Evolutionary conservation across 2,329 filamentous ascomycete species (phyloP).

Genomic region (Pseudogymnoascus sp.): DNA sequence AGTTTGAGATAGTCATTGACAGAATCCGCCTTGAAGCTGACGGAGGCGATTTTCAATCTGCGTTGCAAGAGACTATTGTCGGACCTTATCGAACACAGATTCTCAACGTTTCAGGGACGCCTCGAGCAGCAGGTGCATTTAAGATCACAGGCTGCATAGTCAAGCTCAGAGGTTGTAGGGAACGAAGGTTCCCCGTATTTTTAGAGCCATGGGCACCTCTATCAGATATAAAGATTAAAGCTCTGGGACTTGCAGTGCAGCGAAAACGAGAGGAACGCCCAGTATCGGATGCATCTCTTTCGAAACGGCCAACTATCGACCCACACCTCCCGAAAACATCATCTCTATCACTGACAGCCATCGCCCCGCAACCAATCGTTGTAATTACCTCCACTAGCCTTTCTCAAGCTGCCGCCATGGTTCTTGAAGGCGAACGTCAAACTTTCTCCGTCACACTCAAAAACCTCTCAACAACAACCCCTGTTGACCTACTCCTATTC

Average conservation of each 20-base stretch:
- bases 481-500: slow-evolving; percentile 77
- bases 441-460: slow-evolving; percentile 70
- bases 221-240: slow-evolving; percentile 65
- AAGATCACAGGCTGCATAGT: slow-evolving; percentile 71
- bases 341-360: slow-evolving; percentile 60
- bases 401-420: slow-evolving; percentile 79
- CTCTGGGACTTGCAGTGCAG: slow-evolving; percentile 53
- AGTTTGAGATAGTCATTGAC: slow-evolving; percentile 86
- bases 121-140: slow-evolving; percentile 58
- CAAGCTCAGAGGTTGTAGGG: slow-evolving; percentile 72
- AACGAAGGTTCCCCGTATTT: slow-evolving; percentile 79
- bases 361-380: slow-evolving; percentile 69
- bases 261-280: slow-evolving; percentile 25
- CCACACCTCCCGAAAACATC: slow-evolving; percentile 39
- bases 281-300: slow-evolving; percentile 25
- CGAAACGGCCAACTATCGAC: slow-evolving; percentile 32
- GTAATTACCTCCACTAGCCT: slow-evolving; percentile 68
- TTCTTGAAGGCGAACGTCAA: slow-evolving; percentile 80
- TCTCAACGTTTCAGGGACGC: slow-evolving; percentile 61
- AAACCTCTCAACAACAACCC: slow-evolving; percentile 62
- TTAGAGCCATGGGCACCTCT: slow-evolving; percentile 65
- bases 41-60: slow-evolving; percentile 63
- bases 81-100: slow-evolving; percentile 79
- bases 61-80: slow-evolving; percentile 57
- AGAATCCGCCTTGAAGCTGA: slow-evolving; percentile 66